Base-by-base conservation (phyloP, 2,329 filamentous ascomycete species). In the Chalaropsis ovoidea region DNA sequence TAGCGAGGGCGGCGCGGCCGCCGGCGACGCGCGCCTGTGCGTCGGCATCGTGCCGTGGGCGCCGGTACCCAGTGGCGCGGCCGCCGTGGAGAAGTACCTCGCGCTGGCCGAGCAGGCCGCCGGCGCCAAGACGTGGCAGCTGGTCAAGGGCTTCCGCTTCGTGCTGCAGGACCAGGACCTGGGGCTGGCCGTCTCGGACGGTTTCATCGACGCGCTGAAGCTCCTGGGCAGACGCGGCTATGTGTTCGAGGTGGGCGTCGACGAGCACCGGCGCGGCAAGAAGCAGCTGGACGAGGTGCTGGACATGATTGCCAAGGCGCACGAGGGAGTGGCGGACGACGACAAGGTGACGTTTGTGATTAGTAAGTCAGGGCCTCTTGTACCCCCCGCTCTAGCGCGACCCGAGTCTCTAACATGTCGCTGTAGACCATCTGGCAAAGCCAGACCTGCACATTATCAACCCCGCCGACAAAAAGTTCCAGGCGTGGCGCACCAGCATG, bases 401-500 rank as follows among this genome's bases (percentile, higher is more conserved):
- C 6, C 31, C 31, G 6, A 6, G 31, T 49, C 17, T 49, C 45
- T 49, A 52, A 24, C 17, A 58, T 13, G 4, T 58, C 52, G 27
- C n/a, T 11, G 45, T 42, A 92, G 89, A 96, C 75, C 91, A 96
- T 76, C 82, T 96, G 70, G 92, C 90, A 81, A 96, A 96, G 76
- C 91, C 91, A 1, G 85, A 93, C 73, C 78, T 95, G 35, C 80
- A 80, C 41, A 79, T 88, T 70, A 78, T 81, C 76, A 86, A 82
- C 73, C 80, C 77, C 61, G 78, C 75, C 43, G 80, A 85, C 71
- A 77, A 81, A 0, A 78, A 80, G 31, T 91, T 88, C 74, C 75
- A 81, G 66, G 81, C 82, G 65, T 95, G 90, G 89, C 83, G 83
- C 65, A 79, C 80, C 15, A 80, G 84, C 68, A 84, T 95, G 72